These are phyloP conservation scores for Phytophthora palmivora DNA, from an alignment of 352 stramenopile genomes.

Conservation along the genomic window DNA sequence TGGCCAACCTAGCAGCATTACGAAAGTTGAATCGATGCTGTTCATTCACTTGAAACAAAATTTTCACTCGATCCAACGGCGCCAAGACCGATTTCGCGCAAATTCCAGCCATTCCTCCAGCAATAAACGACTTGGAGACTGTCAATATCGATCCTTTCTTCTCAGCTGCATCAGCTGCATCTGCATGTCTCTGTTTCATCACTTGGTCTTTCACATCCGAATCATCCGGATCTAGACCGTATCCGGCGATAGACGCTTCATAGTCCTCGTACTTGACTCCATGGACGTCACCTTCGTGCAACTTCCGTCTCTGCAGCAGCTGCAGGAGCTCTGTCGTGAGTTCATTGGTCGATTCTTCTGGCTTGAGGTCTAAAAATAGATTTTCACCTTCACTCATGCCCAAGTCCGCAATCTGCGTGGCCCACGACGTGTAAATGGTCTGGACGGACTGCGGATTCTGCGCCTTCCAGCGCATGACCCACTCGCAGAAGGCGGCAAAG, in stretches of 20 bases:
- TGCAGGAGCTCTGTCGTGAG: constrained; percentile 43
- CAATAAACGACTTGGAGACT: constrained; percentile 86
- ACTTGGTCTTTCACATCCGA: constrained; percentile 16
- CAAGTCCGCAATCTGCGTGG: constrained; percentile 75
- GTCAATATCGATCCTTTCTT: constrained; percentile 62
- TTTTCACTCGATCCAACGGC: constrained; percentile 84
- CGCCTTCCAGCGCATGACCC: constrained; percentile 85
- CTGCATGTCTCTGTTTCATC: constrained; percentile 15
- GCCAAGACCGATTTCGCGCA: constrained; percentile 79
- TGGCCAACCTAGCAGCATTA: constrained; percentile 65
- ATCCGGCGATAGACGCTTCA: constrained; percentile 30
- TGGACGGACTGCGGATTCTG: constrained; percentile 67
- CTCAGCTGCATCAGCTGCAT: constrained; percentile 16
- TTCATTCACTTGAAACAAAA: constrained; percentile 88
- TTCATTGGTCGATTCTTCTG: constrained; percentile 45
- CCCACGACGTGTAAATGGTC: constrained; percentile 84
- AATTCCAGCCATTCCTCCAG: constrained; percentile 75
- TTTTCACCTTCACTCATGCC: constrained; percentile 72
- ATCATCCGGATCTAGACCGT: constrained; percentile 26
- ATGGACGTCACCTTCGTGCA: constrained; percentile 17
- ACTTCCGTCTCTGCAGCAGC: constrained; percentile 36
- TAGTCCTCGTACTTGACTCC: constrained; percentile 28
- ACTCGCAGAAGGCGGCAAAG: constrained; percentile 76
- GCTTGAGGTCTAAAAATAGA: constrained; percentile 67
- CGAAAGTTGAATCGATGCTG: constrained; percentile 76